Percentiles rank a stretch among this genome's conserved stretches.
Evolutionary conservation across 164 flowering plant species (phyloP).

Genomic region (Protea cynaroides): DNA sequence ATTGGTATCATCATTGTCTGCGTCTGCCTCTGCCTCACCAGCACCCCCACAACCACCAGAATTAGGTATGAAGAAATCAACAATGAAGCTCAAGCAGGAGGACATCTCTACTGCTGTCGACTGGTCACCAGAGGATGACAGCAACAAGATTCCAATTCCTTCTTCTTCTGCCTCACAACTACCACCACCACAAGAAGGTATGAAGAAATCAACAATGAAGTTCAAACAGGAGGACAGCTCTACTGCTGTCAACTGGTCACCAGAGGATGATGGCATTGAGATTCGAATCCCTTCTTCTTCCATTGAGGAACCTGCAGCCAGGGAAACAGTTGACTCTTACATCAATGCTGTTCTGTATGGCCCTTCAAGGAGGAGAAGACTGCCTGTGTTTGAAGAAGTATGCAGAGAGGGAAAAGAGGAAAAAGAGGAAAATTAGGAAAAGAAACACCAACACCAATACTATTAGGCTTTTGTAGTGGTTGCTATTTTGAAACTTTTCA

Average conservation of each 20-base stretch:
- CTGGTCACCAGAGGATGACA: constrained; percentile 40
- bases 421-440: too few relatives aligned
- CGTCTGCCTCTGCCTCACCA: too few relatives aligned
- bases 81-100: neutral
- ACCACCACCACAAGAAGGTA: too few relatives aligned
- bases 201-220: neutral
- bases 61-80: too few relatives aligned
- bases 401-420: too few relatives aligned
- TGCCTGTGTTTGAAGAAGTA: constrained; percentile 22
- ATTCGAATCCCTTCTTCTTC: constrained; percentile 2
- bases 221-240: neutral
- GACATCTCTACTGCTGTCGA: neutral
- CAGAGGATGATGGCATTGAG: constrained; percentile 36
- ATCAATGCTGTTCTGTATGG: constrained; percentile 16
- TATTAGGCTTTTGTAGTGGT: too few relatives aligned
- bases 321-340: constrained; percentile 11
- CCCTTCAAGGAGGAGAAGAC: constrained; percentile 13
- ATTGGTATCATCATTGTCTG: too few relatives aligned
- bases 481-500: too few relatives aligned
- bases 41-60: too few relatives aligned
- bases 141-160: constrained; percentile 18
- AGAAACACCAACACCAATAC: too few relatives aligned
- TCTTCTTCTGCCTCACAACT: too few relatives aligned
- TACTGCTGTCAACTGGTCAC: constrained; percentile 21
- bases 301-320: constrained; percentile 9